Evolutionary conservation across 768 basidiomycete genomes (phyloP).

Genomic region (Cyclocybe aegerita): DNA sequence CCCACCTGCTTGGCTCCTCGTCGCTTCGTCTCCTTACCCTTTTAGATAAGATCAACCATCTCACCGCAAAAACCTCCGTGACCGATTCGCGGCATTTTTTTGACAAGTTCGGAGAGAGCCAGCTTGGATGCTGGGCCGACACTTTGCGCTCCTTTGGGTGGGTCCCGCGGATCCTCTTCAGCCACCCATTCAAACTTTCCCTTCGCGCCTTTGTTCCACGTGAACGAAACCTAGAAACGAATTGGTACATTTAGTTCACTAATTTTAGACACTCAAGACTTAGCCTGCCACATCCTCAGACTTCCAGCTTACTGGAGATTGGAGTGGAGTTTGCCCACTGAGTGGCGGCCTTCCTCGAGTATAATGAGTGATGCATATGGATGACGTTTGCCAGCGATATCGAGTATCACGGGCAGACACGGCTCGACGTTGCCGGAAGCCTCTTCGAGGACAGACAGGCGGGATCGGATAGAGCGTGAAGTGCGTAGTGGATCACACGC

Average conservation of each 20-base stretch:
- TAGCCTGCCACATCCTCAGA: not conserved
- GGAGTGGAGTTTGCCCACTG: not conserved
- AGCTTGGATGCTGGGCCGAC: conserved; percentile 2
- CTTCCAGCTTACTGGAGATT: not conserved
- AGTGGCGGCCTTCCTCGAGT: too few relatives aligned
- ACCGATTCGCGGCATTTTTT: conserved; percentile 33
- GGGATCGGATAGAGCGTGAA: too few relatives aligned
- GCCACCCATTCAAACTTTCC: conserved; percentile 17
- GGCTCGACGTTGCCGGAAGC: too few relatives aligned
- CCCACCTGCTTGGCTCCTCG: conserved; percentile 28
- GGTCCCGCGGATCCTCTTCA: conserved; percentile 28
- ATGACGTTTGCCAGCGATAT: too few relatives aligned
- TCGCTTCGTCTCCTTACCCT: conserved; percentile 23
- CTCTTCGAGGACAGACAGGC: too few relatives aligned
- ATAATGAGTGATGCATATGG: too few relatives aligned
- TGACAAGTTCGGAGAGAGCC: conserved; percentile 27
- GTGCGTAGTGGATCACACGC: too few relatives aligned
- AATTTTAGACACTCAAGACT: conserved; percentile 16
- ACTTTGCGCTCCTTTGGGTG: conserved; percentile 5
- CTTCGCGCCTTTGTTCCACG: conserved; percentile 16
- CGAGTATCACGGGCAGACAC: too few relatives aligned
- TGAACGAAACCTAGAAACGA: conserved; percentile 18
- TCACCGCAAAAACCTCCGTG: conserved; percentile 19
- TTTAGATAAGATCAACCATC: conserved; percentile 36
- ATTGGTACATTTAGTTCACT: conserved; percentile 6